A percentile compares a stretch with the other conserved stretches of the same genome.
Evolutionary conservation across 2,329 filamentous ascomycete genomes (phyloP).

Genomic region (Aureobasidium sp.): DNA sequence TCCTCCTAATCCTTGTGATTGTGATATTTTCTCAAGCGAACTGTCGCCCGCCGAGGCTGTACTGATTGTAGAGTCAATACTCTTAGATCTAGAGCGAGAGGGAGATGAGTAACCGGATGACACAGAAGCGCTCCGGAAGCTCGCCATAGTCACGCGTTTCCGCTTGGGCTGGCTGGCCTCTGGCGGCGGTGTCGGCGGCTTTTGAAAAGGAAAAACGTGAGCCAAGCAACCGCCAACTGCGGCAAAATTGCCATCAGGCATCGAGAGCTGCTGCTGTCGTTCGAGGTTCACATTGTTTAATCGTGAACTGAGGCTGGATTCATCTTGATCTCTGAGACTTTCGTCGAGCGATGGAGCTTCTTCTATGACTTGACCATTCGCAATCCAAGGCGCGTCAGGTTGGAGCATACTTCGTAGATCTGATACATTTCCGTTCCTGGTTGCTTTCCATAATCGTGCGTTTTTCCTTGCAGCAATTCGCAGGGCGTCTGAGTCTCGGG

Average conservation of each 20-base stretch:
- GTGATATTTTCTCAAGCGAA: conserved; percentile 69
- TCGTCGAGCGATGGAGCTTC: conserved; percentile 9
- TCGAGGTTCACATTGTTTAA: conserved; percentile 4
- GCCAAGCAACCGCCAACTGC: conserved; percentile 48
- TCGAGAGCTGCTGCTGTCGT: conserved; percentile 5
- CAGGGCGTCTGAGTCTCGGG: conserved; percentile 71
- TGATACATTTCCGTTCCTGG: conserved; percentile 66
- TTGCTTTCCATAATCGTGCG: conserved; percentile 78
- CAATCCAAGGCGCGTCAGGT: conserved; percentile 37
- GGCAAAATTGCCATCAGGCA: conserved; percentile 24
- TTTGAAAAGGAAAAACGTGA: conserved; percentile 90
- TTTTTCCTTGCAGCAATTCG: conserved; percentile 82
- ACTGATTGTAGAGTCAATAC: conserved; percentile 65
- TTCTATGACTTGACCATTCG: conserved; percentile 14
- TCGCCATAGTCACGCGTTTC: conserved; percentile 74
- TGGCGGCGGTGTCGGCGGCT: conserved; percentile 45
- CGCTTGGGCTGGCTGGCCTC: conserved; percentile 50
- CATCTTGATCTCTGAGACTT: conserved; percentile 1
- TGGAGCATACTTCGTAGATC: conserved; percentile 76
- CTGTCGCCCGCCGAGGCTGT: conserved; percentile 52
- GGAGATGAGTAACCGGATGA: conserved; percentile 67
- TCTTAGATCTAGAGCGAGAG: conserved; percentile 71
- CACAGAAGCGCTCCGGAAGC: conserved; percentile 68
- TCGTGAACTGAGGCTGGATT: not conserved
- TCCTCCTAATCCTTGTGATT: conserved; percentile 62